Evolutionary conservation across 805 yeast genomes (phyloP).

Genomic region (Tetrapisispora taiwanensis): DNA sequence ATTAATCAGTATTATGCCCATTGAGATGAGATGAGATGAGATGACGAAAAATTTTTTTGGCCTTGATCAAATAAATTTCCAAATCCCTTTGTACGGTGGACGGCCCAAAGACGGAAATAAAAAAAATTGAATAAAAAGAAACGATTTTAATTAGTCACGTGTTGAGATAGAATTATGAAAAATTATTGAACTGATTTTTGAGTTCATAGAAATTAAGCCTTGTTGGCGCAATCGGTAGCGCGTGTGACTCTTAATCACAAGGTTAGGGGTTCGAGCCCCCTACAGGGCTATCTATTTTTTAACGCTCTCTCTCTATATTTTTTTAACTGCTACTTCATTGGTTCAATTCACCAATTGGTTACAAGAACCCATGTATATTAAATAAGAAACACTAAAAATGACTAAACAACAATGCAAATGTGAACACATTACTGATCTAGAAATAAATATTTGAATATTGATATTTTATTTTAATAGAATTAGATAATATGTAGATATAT

Average conservation of each 20-base stretch:
- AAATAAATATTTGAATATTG: background rate
- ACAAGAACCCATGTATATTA: background rate
- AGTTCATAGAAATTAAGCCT: constrained; percentile 2
- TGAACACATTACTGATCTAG: too few relatives aligned
- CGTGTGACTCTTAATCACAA: constrained; percentile 14
- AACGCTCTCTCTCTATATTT: too few relatives aligned
- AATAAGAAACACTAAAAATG: too few relatives aligned
- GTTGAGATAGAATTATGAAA: too few relatives aligned
- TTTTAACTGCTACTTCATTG: too few relatives aligned
- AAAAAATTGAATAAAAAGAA: too few relatives aligned
- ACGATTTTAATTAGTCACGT: background rate
- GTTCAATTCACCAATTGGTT: background rate
- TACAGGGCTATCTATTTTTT: constrained; percentile 9
- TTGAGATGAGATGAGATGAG: constrained; percentile 9
- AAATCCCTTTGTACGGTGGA: background rate
- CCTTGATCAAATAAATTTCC: background rate
- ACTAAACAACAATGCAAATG: too few relatives aligned
- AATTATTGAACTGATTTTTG: too few relatives aligned
- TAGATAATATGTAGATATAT: too few relatives aligned
- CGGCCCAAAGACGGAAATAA: too few relatives aligned
- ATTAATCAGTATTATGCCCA: background rate
- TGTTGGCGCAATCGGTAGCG: constrained; percentile 16
- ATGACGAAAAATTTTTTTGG: constrained; percentile 2
- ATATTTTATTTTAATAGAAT: too few relatives aligned
- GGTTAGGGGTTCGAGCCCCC: constrained; percentile 14